A percentile compares a stretch with the other conserved stretches of the same genome.
phyloP scores from a whole-genome alignment of 768 basidiomycete species.

The Brasilioporus rufonigricans region DNA sequence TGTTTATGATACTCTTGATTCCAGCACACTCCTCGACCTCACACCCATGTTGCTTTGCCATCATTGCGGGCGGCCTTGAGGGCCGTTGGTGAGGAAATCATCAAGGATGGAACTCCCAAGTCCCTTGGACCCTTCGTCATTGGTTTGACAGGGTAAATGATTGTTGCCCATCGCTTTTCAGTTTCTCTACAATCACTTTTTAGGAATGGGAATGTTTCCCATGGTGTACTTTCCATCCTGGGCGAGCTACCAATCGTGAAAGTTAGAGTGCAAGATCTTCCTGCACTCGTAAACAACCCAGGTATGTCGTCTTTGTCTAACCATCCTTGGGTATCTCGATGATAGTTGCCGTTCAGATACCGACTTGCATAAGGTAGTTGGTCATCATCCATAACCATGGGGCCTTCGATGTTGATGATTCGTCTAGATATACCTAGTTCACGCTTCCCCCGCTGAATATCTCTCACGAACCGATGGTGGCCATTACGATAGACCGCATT shows the following conservation, averaged over 20 bases:
- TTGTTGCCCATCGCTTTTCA: not conserved
- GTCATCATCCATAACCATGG: not conserved
- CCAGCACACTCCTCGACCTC: conserved; percentile 74
- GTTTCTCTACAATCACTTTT: not conserved
- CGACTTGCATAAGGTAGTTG: conserved; percentile 52
- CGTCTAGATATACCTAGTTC: conserved; percentile 70
- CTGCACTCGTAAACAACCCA: conserved; percentile 49
- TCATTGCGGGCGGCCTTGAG: conserved; percentile 53
- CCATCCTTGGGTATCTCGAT: not conserved
- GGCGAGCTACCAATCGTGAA: conserved; percentile 64
- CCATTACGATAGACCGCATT: conserved; percentile 60
- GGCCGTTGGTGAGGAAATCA: conserved; percentile 55
- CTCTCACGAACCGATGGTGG: conserved; percentile 55
- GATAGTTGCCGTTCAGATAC: conserved; percentile 38
- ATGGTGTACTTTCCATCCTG: conserved; percentile 73
- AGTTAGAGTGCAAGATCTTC: conserved; percentile 56
- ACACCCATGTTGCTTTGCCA: conserved; percentile 60
- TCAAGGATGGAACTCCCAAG: conserved; percentile 54
- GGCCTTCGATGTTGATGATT: not conserved
- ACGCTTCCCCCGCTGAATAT: conserved; percentile 69
- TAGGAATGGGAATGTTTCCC: conserved; percentile 79
- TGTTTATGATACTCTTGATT: not conserved
- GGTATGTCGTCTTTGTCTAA: conserved; percentile 35
- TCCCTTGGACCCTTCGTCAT: conserved; percentile 74
- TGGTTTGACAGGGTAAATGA: conserved; percentile 74